These are phyloP conservation scores for Amanita muscaria DNA, from an alignment of 768 basidiomycete species.

Conservation along the genomic window DNA sequence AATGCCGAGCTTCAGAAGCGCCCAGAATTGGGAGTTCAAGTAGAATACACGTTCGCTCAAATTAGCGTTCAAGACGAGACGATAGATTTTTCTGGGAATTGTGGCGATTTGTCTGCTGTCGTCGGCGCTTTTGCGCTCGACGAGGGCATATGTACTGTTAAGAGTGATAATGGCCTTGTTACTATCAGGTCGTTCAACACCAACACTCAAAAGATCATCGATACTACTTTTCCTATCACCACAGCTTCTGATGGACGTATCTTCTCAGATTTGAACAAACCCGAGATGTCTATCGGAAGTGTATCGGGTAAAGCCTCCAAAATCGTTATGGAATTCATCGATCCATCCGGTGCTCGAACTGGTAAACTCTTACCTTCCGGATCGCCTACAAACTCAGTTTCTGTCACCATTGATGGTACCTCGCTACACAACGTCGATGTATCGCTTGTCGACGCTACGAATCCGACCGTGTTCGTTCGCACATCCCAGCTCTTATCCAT, in stretches of 20 bases:
- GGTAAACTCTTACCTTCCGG: conserved; percentile 63
- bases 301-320: conserved; percentile 57
- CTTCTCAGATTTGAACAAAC: conserved; percentile 37
- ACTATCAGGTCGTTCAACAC: too few species aligned
- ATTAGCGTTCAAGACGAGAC: conserved; percentile 48
- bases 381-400: conserved; percentile 35
- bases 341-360: conserved; percentile 61
- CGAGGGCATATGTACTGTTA: conserved; percentile 44
- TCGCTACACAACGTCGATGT: conserved; percentile 22
- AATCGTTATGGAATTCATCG: conserved; percentile 57
- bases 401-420: conserved; percentile 16
- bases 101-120: conserved; percentile 67
- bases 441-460: conserved; percentile 66
- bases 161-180: conserved; percentile 58
- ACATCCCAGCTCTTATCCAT: conserved; percentile 31
- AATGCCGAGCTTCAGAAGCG: too few species aligned
- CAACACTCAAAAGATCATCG: too few species aligned
- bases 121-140: conserved; percentile 68
- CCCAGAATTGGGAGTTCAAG: conserved; percentile 49
- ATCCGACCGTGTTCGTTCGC: conserved; percentile 60
- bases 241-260: conserved; percentile 13
- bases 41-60: conserved; percentile 67
- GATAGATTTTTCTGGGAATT: conserved; percentile 68
- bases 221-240: conserved; percentile 57
- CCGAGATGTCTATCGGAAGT: conserved; percentile 53